A percentile compares a stretch with the other conserved stretches of the same genome.
Evolutionary conservation across 1,284 basidiomycete genomes (phyloP).

Genomic region (Abortiporus biennis): DNA sequence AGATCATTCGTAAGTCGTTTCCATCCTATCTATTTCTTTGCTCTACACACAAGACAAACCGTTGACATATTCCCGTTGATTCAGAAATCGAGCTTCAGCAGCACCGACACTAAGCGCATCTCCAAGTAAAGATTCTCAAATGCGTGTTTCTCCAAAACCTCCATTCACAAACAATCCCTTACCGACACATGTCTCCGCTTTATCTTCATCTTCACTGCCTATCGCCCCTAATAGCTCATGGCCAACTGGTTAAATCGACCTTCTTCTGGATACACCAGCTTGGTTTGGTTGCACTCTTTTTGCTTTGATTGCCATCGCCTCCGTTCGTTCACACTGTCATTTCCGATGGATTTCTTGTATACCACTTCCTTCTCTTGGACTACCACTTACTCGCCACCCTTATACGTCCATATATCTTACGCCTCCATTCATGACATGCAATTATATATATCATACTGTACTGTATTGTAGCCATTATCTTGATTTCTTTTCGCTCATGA

Average conservation of each 20-base stretch:
- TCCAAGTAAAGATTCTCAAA: slow-evolving; percentile 32
- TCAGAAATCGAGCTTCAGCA: slow-evolving; percentile 16
- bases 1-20: slow-evolving; percentile 6
- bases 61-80: too few species aligned
- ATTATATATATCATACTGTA: too few species aligned
- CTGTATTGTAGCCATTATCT: slow-evolving; percentile 3
- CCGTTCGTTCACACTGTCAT: too few species aligned
- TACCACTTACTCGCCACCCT: too few species aligned
- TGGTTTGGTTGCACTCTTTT: not conserved
- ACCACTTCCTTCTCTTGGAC: too few species aligned
- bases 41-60: too few species aligned
- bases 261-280: not conserved
- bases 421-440: too few species aligned
- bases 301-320: too few species aligned
- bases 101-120: slow-evolving; percentile 29
- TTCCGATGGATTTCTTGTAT: too few species aligned
- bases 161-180: slow-evolving; percentile 22
- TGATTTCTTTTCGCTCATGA: not conserved
- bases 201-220: slow-evolving; percentile 5
- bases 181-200: slow-evolving; percentile 17
- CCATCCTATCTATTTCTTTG: not conserved
- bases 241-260: not conserved
- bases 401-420: too few species aligned
- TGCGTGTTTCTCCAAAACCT: slow-evolving; percentile 24
- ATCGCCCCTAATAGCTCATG: slow-evolving; percentile 1